Evolutionary conservation across 179 eudicot species (phyloP), one percentile per base, ranked within the genome.

Genomic region (Pouteria campechiana): DNA sequence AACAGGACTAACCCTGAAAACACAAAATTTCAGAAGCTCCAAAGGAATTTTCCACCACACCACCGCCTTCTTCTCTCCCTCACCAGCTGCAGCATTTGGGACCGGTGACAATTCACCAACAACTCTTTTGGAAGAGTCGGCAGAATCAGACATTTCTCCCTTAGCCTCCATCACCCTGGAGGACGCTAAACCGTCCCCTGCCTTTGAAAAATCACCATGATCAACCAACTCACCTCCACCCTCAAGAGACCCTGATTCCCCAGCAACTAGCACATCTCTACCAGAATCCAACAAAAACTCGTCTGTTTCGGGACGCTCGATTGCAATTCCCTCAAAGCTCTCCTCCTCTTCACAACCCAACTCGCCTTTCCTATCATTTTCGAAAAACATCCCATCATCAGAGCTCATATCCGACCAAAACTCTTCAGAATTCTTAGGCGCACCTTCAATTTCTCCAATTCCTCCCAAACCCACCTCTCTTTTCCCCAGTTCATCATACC

Each of bases 31-130:
- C 54, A 90, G 38, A 17, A 90, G 57, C 64, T 82, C 88, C 37
- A 86, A 27, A 1, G 98, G 98, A 48, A 79, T 61, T 70, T 67
- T 90, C 98, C 96, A 87, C 98, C 96, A 90, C 41, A 68, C 78
- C 24, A 49, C 43, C 17, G 48, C 46, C 42, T 50, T 46, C 67
- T 52, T 64, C 52, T 43, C 50, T 32, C 39, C 68, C 49, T 51
- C 51, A 31, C 37, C 59, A 24, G 35, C 64, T 14, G 16, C 56
- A 18, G 40, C 57, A 28, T 9, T 15, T n/a, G 21, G 43, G 2
- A 34, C 37, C 5, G 16, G 10, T 3, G 17, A 22, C 2, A 6
- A n/a, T 9, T 16, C 53, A 5, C 48, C 13, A 17, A 11, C 31
- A 12, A 18, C 56, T 15, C 24, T 37, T 23, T n/a, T 27, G n/a